Base-by-base conservation (phyloP, 176 grass and related monocot genomes). In the Rhynchospora pubera region DNA sequence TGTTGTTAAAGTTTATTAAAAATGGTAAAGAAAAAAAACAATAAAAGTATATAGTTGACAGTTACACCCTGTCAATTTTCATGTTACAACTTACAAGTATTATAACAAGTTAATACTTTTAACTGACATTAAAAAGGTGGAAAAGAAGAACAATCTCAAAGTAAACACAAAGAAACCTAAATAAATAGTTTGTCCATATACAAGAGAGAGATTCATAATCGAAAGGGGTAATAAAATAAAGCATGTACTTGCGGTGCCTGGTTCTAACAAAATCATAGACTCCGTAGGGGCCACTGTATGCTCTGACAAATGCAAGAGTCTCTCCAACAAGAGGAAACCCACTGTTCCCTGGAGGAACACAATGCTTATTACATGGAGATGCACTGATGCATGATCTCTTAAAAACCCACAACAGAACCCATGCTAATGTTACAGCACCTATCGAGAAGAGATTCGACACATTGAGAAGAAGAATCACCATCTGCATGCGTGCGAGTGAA, bases 231-330 rank as follows among this genome's bases (percentile, higher is more conserved):
- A 72, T 3, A 59, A 44, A 61, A 64, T 63, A 42, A 80, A 57
- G 14, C 34, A 43, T 28, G 12, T 70, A 90, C 88, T 86, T 57
- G 21, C 88, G 86, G 84, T 90, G 88, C 28, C 94, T 87, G 10
- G 57, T 46, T 18, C 74, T 66, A 64, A 97, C 91, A 81, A 97
- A 97, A 77, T 92, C 79, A 85, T 97, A 97, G 66, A 97, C 89
- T 28, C 94, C 94, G n/a, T 83, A 60, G 32, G 83, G 85, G 84
- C 94, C 85, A 67, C 89, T 77, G 39, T 89, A 87, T 84, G 83
- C 91, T 9, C 85, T 51, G 8, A 97, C 11, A 84, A 97, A 97
- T n/a, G 86, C 26, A 28, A 89, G 56, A 13, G 91, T 97, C 90
- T 97, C 94, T 42, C 83, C 68, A 12, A 82, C 19, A 62, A 83